Evolutionary conservation across 208 protist genomes (phyloP).

Genomic region (Herpetomonas muscarum): DNA sequence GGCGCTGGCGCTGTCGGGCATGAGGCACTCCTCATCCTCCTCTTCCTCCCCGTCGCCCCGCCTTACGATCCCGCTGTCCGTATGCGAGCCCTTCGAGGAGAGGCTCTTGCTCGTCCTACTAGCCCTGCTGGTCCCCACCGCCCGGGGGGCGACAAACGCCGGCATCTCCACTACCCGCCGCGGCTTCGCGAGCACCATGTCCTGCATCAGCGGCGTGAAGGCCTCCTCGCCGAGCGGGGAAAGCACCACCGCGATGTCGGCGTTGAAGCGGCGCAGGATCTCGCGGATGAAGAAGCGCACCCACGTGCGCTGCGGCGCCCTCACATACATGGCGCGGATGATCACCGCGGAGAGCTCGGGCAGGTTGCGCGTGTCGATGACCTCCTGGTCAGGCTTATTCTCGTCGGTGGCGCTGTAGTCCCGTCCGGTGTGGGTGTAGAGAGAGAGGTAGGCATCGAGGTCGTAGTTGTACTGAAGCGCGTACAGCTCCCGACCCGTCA

Average conservation of each 20-base stretch:
- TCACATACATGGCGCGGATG: constrained; percentile 68
- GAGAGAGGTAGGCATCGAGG: constrained; percentile 75
- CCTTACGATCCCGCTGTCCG: neutral
- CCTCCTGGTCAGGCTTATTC: too few species aligned
- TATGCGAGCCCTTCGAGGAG: neutral
- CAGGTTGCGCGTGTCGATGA: constrained; percentile 31
- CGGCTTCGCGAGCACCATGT: constrained; percentile 42
- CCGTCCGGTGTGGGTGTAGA: constrained; percentile 45
- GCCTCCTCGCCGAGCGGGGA: constrained; percentile 19
- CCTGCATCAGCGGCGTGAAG: constrained; percentile 37
- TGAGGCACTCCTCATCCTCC: neutral
- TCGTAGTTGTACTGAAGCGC: constrained; percentile 84
- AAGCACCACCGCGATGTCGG: constrained; percentile 57
- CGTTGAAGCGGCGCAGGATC: constrained; percentile 47
- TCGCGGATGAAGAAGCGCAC: constrained; percentile 80
- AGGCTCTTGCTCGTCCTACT: neutral
- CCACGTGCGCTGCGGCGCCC: constrained; percentile 46
- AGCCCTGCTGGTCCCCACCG: neutral
- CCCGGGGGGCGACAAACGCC: neutral
- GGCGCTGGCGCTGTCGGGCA: constrained; percentile 4
- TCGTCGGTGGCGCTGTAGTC: constrained; percentile 72
- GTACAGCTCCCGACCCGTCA: constrained; percentile 70
- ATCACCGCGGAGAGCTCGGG: constrained; percentile 46
- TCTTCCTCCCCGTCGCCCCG: neutral
- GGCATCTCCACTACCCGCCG: constrained; percentile 67